phyloP scores from a whole-genome alignment of 495 filamentous ascomycete genomes.

The Bacidia gigantensis region DNA sequence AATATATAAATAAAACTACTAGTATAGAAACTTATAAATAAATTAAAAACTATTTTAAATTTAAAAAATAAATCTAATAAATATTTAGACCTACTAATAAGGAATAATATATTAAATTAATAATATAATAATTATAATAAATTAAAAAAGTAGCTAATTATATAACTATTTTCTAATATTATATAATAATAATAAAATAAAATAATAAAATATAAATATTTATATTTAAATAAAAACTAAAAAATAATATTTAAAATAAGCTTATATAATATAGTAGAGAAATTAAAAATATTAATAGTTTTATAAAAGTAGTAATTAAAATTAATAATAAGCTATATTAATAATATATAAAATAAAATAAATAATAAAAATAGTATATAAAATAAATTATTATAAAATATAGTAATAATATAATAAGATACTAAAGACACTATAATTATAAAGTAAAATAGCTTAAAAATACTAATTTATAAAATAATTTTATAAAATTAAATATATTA shows the following conservation, averaged over 20 bases:
- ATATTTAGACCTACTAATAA: no score
- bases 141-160: background rate
- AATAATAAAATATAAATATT: background rate
- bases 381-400: background rate
- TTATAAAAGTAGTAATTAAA: background rate
- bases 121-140: background rate
- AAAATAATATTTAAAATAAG: background rate
- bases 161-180: background rate
- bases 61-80: background rate
- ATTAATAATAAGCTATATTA: background rate
- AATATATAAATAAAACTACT: background rate
- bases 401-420: background rate
- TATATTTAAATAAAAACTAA: background rate
- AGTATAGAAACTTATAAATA: background rate
- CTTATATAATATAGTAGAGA: background rate
- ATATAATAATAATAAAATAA: background rate
- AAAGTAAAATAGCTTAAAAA: background rate
- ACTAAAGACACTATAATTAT: background rate
- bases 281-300: background rate
- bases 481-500: background rate
- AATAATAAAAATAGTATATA: slow-evolving; percentile 2
- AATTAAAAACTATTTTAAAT: background rate
- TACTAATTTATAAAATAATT: background rate
- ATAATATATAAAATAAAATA: slow-evolving; percentile 5
- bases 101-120: no score